These are phyloP conservation scores for Penicillium occitanis DNA, from an alignment of 2,329 filamentous ascomycete species.

Conservation along the genomic window DNA sequence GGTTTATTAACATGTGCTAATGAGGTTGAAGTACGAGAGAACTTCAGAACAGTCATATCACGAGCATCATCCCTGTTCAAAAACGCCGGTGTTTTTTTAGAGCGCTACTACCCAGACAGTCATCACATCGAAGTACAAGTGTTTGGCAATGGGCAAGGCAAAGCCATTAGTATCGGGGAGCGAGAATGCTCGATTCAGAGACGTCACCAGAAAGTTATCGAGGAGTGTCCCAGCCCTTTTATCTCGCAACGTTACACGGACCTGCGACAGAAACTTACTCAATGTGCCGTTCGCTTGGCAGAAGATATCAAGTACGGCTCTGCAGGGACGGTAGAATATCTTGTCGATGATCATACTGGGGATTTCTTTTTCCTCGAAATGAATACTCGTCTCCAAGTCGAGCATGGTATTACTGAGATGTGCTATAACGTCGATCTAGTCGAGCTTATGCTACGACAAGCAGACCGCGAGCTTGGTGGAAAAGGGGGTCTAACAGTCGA, in stretches of 20 bases:
- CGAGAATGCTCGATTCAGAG: slow-evolving; percentile 85
- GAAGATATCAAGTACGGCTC: slow-evolving; percentile 68
- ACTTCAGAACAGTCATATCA: slow-evolving; percentile 41
- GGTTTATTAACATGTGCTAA: slow-evolving; percentile 53
- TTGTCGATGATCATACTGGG: slow-evolving; percentile 78
- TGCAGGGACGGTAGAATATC: slow-evolving; percentile 86
- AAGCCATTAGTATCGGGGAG: slow-evolving; percentile 81
- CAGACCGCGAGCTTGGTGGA: slow-evolving; percentile 51
- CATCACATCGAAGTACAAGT: slow-evolving; percentile 89
- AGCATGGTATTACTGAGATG: slow-evolving; percentile 59
- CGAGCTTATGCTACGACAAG: slow-evolving; percentile 57
- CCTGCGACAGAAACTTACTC: slow-evolving; percentile 61
- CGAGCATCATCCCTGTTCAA: slow-evolving; percentile 79
- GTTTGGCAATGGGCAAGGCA: slow-evolving; percentile 77
- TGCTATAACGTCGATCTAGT: slow-evolving; percentile 58
- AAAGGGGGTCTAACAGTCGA: slow-evolving; percentile 39
- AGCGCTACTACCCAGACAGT: slow-evolving; percentile 75
- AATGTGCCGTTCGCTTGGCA: slow-evolving; percentile 70
- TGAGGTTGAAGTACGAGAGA: neutral
- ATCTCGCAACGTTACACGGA: slow-evolving; percentile 31
- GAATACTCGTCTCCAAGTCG: slow-evolving; percentile 60
- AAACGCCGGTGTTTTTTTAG: slow-evolving; percentile 73
- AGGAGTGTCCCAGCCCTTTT: slow-evolving; percentile 81
- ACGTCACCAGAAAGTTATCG: slow-evolving; percentile 85
- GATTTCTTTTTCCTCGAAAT: slow-evolving; percentile 70